Evolutionary conservation across 768 basidiomycete species (phyloP).

Genomic region (Suillus lakei): DNA sequence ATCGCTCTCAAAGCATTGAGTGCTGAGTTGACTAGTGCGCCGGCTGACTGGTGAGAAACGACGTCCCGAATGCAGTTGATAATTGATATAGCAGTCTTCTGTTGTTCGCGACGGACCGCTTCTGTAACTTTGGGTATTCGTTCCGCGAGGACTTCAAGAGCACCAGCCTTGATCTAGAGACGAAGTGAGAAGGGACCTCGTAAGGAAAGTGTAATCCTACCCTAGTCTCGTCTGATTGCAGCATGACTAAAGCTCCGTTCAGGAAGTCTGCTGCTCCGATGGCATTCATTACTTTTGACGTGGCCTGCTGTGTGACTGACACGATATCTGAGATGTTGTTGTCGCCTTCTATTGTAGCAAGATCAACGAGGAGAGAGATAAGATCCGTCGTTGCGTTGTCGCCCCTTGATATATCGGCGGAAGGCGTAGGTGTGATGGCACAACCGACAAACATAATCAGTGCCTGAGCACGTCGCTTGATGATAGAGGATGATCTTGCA

Average conservation of each 20-base stretch:
- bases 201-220: slow-evolving; percentile 41
- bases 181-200: slow-evolving; percentile 7
- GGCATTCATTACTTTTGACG: slow-evolving; percentile 59
- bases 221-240: slow-evolving; percentile 54
- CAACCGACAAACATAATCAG: slow-evolving; percentile 67
- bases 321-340: slow-evolving; percentile 45
- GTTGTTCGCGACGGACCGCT: slow-evolving; percentile 55
- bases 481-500: slow-evolving; percentile 43
- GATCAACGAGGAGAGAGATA: slow-evolving; percentile 52
- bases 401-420: slow-evolving; percentile 3
- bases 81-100: slow-evolving; percentile 56
- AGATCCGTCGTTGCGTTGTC: slow-evolving; percentile 43
- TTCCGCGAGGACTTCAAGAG: slow-evolving; percentile 70
- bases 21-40: slow-evolving; percentile 48
- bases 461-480: slow-evolving; percentile 68
- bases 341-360: slow-evolving; percentile 47
- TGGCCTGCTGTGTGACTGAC: slow-evolving; percentile 50
- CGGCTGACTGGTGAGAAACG: slow-evolving; percentile 48
- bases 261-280: slow-evolving; percentile 79
- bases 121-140: slow-evolving; percentile 66
- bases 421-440: slow-evolving; percentile 43
- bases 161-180: slow-evolving; percentile 65
- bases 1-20: slow-evolving; percentile 66
- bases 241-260: slow-evolving; percentile 54
- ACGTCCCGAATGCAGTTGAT: slow-evolving; percentile 53